Base-by-base conservation (phyloP, 1,284 basidiomycete genomes). In the Tilletia caries region DNA sequence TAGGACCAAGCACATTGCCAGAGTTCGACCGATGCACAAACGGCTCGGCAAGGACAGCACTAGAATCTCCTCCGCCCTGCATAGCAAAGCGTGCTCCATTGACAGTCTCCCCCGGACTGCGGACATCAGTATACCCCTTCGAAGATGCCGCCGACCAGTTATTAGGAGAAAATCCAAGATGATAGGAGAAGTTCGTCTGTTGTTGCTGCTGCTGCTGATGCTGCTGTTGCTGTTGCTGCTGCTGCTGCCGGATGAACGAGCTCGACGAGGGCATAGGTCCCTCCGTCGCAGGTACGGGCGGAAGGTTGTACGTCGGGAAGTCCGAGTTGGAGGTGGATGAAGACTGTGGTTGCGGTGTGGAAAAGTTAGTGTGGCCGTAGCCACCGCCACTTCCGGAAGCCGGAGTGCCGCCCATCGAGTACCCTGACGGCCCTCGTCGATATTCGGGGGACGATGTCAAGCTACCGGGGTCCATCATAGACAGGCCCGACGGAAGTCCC, bases 271-370 rank as follows among this genome's bases (percentile, higher is more conserved):
- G 37, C 15, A n/a, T n/a, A n/a, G 37, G 10, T 12, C 58, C 58
- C 10, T 33, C 29, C 12, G 58, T 62, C 20, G 58, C 58, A n/a
- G 58, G 58, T 1, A 29, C 58, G 4, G 34, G 27, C 18, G 58
- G 58, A 33, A 62, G 20, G 23, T 29, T 62, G 58, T 62, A 62
- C 13, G 29, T 34, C 18, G 32, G 58, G 58, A 62, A 62, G 58
- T 62, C 58, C 58, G 58, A 34, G 32, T 20, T 33, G 15, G 58
- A 62, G 20, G 15, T 29, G 13, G 27, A 33, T 18, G 29, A 20
- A 27, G 32, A 34, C 29, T 34, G 29, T 2, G 58, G 58, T 29
- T 62, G 58, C 10, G 58, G 58, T 23, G 58, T 62, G 15, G 58
- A 62, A 18, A 62, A 62, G 4, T 2, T 62, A 27, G 58, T 29